Evolutionary conservation across 1,284 basidiomycete genomes (phyloP), one percentile per base, ranked within the genome.

Genomic region (Cutaneotrichosporon sp.): DNA sequence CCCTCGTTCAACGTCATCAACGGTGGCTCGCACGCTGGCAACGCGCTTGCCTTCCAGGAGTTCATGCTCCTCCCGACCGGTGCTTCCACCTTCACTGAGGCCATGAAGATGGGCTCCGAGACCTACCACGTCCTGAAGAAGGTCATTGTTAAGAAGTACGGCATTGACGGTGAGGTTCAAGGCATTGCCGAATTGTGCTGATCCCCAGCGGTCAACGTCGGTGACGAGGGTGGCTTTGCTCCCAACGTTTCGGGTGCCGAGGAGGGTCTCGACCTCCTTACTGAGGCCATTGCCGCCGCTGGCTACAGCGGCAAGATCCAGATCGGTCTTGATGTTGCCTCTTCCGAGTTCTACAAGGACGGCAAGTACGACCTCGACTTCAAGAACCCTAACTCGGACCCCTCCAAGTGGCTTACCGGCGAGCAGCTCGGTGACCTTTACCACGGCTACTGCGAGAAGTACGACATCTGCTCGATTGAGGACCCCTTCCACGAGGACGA

Each of bases 401-500:
- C 89, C 44, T 87, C 83, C 79, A 91, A 97, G 79, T 97, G 90
- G 90, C 46, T 49, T 29, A 80, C 88, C 33, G 94, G 94, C 65
- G 79, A 82, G 60, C 83, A 98, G 79, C 90, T 99, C 64, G 93
- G 91, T 34, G 88, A 94, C 55, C 81, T 94, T 71, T 99, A 98
- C 83, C 77, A 93, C 69, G 75, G 79, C 66, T 89, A 89, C 76
- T 77, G 86, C 72, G 81, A 90, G 76, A 87, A 93, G 78, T 97
- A 97, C 81, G 91, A 91, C 64, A 96, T 97, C 67, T 84, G 92
- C 63, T 97, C 92, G 51, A 88, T 98, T 71, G 94, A 99, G 80
- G 94, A 99, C 78, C 94, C 94, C 76, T 99, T 99, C 79, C 93
- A 98, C 79, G 93, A 99, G 81, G 96, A 98, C 76, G 94, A 97